Base-by-base conservation (phyloP, 1,139 yeast genomes). In the Taphrina communis region DNA sequence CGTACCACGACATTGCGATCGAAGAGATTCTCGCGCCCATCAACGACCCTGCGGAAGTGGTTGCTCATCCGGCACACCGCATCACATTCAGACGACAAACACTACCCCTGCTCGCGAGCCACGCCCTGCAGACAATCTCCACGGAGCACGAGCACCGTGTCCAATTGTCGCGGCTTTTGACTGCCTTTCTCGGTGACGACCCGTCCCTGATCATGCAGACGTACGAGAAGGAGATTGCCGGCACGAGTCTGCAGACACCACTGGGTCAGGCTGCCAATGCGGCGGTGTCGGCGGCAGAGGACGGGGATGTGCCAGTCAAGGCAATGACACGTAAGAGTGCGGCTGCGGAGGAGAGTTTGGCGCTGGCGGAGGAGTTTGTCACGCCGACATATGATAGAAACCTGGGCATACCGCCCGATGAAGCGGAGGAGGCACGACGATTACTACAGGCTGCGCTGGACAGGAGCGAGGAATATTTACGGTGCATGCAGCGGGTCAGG, bases 401-500 rank as follows among this genome's bases (percentile, higher is more conserved):
- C 35, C 60, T 68, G 50, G 70, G 68, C 61, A 52, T 68, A 36
- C 51, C 68, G 6, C 50, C 55, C n/a, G 62, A 56, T 19, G 69
- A 60, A 21, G 66, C 66, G 5, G 66, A 57, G 19, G 70, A 68
- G 46, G 65, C 68, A 42, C 58, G 70, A 14, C 58, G 65, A 42
- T 21, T 68, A 19, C 51, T 68, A 8, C 70, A 68, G 38, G 68
- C 70, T 36, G 70, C 70, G 6, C 51, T 68, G 12, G 70, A 68
- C 44, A 53, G 70, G 52, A 68, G 70, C 41, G 68, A 63, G 46
- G 70, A 68, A 63, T 68, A 63, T 51, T 21, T 68, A 36, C 65
- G 63, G 41, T 68, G 70, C 53, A 53, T 68, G 65, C 65, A 48
- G 17, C 41, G 55, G 25, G 61, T 65, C 11, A 53, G 70, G 35